phyloP scores from a whole-genome alignment of 2,329 filamentous ascomycete species.

The Alternaria sp. region DNA sequence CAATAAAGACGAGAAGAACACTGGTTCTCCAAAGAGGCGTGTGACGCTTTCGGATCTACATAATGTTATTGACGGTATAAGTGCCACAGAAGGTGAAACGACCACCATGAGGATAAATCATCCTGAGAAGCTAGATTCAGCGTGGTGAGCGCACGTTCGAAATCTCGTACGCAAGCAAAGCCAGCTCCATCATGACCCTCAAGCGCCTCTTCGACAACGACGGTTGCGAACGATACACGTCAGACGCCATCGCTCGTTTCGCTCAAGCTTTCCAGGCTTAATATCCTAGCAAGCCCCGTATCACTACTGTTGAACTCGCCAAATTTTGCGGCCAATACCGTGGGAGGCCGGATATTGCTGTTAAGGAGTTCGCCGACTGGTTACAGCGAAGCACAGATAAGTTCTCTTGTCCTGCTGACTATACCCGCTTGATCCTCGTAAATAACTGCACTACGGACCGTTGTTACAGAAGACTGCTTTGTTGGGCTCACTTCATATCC shows the following conservation, averaged over 20 bases:
- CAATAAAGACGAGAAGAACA: neutral
- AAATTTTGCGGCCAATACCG: slow-evolving; percentile 20
- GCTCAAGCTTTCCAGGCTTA: slow-evolving; percentile 20
- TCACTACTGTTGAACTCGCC: slow-evolving; percentile 22
- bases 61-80: slow-evolving; percentile 82
- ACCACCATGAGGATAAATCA: slow-evolving; percentile 84
- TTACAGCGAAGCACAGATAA: slow-evolving; percentile 16
- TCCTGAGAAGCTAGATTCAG: slow-evolving; percentile 74
- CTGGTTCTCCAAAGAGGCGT: neutral
- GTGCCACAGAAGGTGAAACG: slow-evolving; percentile 77
- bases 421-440: neutral
- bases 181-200: slow-evolving; percentile 9
- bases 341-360: slow-evolving; percentile 16
- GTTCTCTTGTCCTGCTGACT: slow-evolving; percentile 10
- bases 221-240: neutral
- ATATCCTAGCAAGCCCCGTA: slow-evolving; percentile 12
- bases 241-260: slow-evolving; percentile 15
- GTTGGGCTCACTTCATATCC: too few species aligned
- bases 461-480: too few species aligned
- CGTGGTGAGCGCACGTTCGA: slow-evolving; percentile 87
- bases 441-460: too few species aligned
- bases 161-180: slow-evolving; percentile 23
- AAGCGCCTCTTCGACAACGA: slow-evolving; percentile 18
- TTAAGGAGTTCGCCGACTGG: slow-evolving; percentile 20
- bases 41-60: slow-evolving; percentile 73